phyloP scores from a whole-genome alignment of 768 basidiomycete species.

The Austroboletus festivus region DNA sequence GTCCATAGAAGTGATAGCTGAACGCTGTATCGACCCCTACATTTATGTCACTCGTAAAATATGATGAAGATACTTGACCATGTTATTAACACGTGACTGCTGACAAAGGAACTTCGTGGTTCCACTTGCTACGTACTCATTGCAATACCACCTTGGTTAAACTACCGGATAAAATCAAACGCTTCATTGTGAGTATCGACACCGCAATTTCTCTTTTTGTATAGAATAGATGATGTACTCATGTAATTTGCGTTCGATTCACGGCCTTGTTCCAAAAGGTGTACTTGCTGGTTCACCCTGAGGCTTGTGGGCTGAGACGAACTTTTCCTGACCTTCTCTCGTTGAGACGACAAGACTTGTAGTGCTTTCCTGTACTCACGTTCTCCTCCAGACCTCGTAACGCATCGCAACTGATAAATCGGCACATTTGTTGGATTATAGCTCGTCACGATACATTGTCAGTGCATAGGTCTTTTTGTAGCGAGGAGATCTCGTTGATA shows the following conservation, averaged over 20 bases:
- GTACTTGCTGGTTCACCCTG: conserved; percentile 74
- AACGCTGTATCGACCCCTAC: no score
- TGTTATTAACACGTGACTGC: no score
- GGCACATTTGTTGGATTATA: conserved; percentile 1
- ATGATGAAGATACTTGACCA: no score
- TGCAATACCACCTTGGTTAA: not conserved
- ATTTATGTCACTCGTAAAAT: no score
- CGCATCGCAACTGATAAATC: not conserved
- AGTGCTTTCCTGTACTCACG: conserved; percentile 9
- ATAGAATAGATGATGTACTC: conserved; percentile 47
- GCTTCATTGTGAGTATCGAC: conserved; percentile 14
- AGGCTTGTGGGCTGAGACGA: conserved; percentile 71
- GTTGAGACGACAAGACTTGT: not conserved
- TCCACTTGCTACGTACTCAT: not conserved
- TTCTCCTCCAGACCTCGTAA: not conserved
- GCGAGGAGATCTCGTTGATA: conserved; percentile 17
- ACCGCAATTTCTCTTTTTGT: not conserved
- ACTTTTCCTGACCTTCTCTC: conserved; percentile 42
- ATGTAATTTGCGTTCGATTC: conserved; percentile 92
- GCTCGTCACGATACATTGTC: conserved; percentile 3
- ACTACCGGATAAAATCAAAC: not conserved
- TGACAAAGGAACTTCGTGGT: no score
- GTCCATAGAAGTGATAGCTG: no score
- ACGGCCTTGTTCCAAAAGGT: conserved; percentile 64
- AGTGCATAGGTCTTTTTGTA: conserved; percentile 9